A percentile compares a stretch with the other conserved stretches of the same genome.
phyloP scores from a whole-genome alignment of 176 grass and related monocot genomes.

The Hordeum vulgare region DNA sequence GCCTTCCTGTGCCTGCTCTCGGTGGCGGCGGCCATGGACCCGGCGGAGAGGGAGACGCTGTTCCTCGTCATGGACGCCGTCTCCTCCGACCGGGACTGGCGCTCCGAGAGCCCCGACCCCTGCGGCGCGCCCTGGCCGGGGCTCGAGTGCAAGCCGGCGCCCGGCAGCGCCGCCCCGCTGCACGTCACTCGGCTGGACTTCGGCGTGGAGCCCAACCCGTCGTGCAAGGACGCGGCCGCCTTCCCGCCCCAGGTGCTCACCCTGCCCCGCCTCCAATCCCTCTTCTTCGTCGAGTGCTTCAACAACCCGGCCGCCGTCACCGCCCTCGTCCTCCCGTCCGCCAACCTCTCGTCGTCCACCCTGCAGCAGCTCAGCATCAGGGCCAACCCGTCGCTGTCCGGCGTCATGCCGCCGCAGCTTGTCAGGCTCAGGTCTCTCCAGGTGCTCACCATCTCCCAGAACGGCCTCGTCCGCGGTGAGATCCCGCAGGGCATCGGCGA shows the following conservation, averaged over 20 bases:
- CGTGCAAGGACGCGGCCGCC: constrained; percentile 50
- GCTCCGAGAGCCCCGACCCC: constrained; percentile 68
- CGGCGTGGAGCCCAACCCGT: constrained; percentile 68
- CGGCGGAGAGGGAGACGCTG: constrained; percentile 55
- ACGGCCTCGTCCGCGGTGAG: constrained; percentile 48
- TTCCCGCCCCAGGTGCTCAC: constrained; percentile 60
- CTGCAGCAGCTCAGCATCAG: constrained; percentile 81
- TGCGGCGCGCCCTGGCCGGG: constrained; percentile 73
- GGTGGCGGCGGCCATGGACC: constrained; percentile 33
- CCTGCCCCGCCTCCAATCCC: constrained; percentile 59
- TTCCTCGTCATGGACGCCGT: constrained; percentile 79
- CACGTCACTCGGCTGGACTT: constrained; percentile 95
- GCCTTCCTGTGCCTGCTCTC: constrained; percentile 21
- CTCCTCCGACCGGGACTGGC: constrained; percentile 88
- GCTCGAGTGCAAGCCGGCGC: constrained; percentile 77
- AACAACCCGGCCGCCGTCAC: constrained; percentile 35
- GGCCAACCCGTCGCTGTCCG: constrained; percentile 61
- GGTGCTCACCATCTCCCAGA: constrained; percentile 88
- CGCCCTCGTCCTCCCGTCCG: constrained; percentile 35
- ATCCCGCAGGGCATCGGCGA: constrained; percentile 50
- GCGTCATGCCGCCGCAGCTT: constrained; percentile 49
- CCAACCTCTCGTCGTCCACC: constrained; percentile 40
- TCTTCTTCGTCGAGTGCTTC: constrained; percentile 95
- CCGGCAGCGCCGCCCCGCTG: neutral
- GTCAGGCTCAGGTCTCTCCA: constrained; percentile 53